Evolutionary conservation across 2,329 filamentous ascomycete species (phyloP), one percentile per base, ranked within the genome.

Genomic region (Trichoderma polysporum): DNA sequence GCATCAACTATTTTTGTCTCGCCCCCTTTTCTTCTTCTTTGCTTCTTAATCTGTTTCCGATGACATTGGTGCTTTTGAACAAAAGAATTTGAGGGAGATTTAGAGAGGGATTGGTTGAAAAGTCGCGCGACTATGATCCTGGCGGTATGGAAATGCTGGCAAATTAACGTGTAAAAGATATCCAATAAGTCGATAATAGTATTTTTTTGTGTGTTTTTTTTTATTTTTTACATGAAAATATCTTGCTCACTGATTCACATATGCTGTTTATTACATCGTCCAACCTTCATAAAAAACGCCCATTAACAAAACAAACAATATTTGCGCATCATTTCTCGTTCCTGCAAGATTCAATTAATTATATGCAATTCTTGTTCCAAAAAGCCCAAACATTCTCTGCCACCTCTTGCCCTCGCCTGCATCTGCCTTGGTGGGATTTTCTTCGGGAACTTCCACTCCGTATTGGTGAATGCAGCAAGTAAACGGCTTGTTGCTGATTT

Each of bases 401-500:
- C 89, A 92, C 33, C 84, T 79, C 70, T 70, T 79, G 3, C 77
- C 81, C 1, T 78, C 67, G 13, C 82, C 85, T 41, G 79, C 81
- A 71, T 84, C 76, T 1, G 80, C 82, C 70, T 81, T 81, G 5
- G 66, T 69, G 17, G 78, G 74, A 69, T 86, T 78, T 27, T 68
- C 58, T 68, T 81, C 79, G 5, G 66, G 69, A 15, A 83, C 76
- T 65, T 78, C 81, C 53, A 91, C 79, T 6, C 90, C 91, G 71
- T 91, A 93, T 75, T 93, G 89, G 69, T 83, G 83, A 68, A 94
- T 83, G 72, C 90, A 92, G 75, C 91, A 93, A 2, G 81, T 78
- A 72, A 93, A 93, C 0, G 90, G 86, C 37, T 79, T 82, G 65
- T 89, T 89, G 1, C 80, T 80, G 4, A 84, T 66, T 39, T 50